Percentiles rank a stretch among this genome's conserved stretches.
Conservation (phyloP, 2,329 filamentous ascomycete species). For the Juglanconis sp. region DNA sequence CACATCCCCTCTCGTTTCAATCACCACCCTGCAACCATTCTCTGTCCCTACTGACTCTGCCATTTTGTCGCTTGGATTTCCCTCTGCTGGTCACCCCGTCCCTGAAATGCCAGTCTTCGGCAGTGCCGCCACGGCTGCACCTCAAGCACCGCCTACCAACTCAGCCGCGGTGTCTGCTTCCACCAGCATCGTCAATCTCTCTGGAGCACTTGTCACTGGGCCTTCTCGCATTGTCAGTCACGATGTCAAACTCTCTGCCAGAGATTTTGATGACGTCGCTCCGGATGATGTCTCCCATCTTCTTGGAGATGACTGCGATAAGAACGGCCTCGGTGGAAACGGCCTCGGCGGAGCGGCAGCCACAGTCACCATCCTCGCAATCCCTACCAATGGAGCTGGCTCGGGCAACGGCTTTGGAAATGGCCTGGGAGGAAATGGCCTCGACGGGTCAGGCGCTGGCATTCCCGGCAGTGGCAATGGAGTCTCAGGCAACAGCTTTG, state of each 20-base stretch:
- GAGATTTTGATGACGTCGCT: neutral
- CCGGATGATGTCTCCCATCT: constrained; percentile 4
- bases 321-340: constrained; percentile 5
- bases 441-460: neutral
- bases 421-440: neutral
- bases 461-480: neutral
- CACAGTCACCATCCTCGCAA: constrained; percentile 10
- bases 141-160: constrained; percentile 5
- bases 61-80: neutral
- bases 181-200: neutral
- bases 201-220: neutral
- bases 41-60: neutral
- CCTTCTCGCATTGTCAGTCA: neutral
- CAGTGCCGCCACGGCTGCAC: neutral
- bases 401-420: neutral
- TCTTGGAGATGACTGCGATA: constrained; percentile 1
- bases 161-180: constrained; percentile 4
- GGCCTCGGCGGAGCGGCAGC: constrained; percentile 2
- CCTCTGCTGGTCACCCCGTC: neutral
- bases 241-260: constrained; percentile 3
- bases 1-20: neutral
- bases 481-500: neutral
- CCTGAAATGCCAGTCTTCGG: constrained; percentile 3
- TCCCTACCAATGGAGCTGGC: neutral
- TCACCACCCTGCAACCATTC: neutral